phyloP scores from a whole-genome alignment of 148 eudicot genomes.

The Dysphania ambrosioides region DNA sequence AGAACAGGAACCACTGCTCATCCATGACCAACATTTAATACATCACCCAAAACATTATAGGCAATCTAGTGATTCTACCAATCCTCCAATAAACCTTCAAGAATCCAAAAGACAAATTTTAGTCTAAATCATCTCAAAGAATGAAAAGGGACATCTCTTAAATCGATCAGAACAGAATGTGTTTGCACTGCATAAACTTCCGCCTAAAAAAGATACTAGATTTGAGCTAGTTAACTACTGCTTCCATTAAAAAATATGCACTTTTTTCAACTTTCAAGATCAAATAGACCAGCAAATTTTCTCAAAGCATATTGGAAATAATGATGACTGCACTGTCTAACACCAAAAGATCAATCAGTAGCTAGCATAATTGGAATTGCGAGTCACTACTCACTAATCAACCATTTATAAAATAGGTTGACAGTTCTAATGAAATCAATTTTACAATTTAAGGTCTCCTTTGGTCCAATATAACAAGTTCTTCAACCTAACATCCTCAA shows the following conservation, averaged over 20 bases:
- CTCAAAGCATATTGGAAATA: background rate
- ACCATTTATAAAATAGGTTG: too few relatives aligned
- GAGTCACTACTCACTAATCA: too few relatives aligned
- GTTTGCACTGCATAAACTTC: too few relatives aligned
- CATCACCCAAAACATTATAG: background rate
- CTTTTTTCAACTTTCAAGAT: too few relatives aligned
- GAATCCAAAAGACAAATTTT: background rate
- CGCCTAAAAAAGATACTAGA: too few relatives aligned
- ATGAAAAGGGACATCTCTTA: background rate
- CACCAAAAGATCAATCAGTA: too few relatives aligned
- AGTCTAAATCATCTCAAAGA: background rate
- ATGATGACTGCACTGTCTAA: too few relatives aligned
- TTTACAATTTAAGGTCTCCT: too few relatives aligned
- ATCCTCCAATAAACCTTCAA: background rate
- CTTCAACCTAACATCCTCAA: too few relatives aligned
- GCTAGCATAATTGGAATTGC: too few relatives aligned
- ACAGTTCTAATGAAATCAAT: too few relatives aligned
- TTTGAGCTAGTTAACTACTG: background rate
- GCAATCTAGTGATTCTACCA: background rate
- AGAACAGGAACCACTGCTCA: constrained; percentile 84
- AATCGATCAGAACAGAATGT: background rate
- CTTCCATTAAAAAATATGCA: background rate
- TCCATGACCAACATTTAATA: background rate
- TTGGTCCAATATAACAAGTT: too few relatives aligned
- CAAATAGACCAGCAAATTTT: background rate